Conservation (phyloP, 78 protist species). For the Tieghemostelium lacteum region DNA sequence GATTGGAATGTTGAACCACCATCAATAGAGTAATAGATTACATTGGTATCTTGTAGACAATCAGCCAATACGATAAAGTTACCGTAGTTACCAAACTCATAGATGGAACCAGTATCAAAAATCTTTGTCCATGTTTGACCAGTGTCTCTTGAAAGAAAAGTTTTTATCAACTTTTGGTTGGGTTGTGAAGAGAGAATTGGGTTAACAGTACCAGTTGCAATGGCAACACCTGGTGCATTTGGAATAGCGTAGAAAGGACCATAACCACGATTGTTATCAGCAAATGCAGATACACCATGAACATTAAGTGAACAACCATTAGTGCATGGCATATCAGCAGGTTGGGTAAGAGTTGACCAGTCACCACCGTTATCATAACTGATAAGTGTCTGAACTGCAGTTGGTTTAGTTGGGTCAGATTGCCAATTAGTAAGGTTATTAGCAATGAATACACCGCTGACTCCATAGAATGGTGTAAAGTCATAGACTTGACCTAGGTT, state of each 20-base stretch:
- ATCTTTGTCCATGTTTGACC: slow-evolving; percentile 55
- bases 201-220: slow-evolving; percentile 42
- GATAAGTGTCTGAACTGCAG: not conserved
- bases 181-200: slow-evolving; percentile 16
- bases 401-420: not conserved
- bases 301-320: slow-evolving; percentile 7
- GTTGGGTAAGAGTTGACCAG: slow-evolving; percentile 1
- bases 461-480: slow-evolving; percentile 29
- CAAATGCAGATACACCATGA: slow-evolving; percentile 39
- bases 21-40: slow-evolving; percentile 11
- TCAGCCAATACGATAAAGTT: slow-evolving; percentile 18
- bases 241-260: slow-evolving; percentile 70
- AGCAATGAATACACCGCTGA: slow-evolving; percentile 30
- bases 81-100: slow-evolving; percentile 71
- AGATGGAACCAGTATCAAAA: slow-evolving; percentile 23
- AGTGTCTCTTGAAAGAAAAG: slow-evolving; percentile 42
- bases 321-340: not conserved
- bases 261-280: slow-evolving; percentile 15
- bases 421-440: slow-evolving; percentile 1
- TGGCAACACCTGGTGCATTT: slow-evolving; percentile 3
- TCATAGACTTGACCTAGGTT: slow-evolving; percentile 4
- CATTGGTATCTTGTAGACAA: not conserved
- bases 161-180: not conserved
- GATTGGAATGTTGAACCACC: not conserved
- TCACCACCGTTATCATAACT: slow-evolving; percentile 67